Evolutionary conservation across 805 yeast genomes (phyloP).

Genomic region (Ogataea nitratoaversa): DNA sequence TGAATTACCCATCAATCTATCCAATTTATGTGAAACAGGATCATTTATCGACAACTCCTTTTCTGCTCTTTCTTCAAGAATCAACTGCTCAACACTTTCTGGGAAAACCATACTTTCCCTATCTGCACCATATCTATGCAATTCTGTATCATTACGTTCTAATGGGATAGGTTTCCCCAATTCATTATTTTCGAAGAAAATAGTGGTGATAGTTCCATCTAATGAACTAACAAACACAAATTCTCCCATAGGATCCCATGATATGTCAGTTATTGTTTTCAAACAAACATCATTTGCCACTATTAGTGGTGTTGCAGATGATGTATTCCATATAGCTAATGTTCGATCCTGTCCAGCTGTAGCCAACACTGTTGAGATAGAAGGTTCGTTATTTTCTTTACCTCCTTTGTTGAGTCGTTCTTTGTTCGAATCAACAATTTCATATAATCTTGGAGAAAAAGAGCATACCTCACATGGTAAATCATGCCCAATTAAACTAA

Average conservation of each 20-base stretch:
- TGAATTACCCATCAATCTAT: slow-evolving; percentile 35
- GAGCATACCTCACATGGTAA: slow-evolving; percentile 80
- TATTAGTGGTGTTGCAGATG: slow-evolving; percentile 68
- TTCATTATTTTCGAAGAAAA: slow-evolving; percentile 60
- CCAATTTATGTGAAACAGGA: slow-evolving; percentile 32
- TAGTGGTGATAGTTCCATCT: slow-evolving; percentile 75
- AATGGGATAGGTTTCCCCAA: slow-evolving; percentile 58
- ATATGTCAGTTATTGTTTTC: slow-evolving; percentile 80
- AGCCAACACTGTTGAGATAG: slow-evolving; percentile 69
- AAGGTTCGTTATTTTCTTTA: slow-evolving; percentile 19
- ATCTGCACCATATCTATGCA: slow-evolving; percentile 84
- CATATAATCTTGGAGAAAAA: slow-evolving; percentile 68
- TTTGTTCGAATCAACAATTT: slow-evolving; percentile 13
- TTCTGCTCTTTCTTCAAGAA: slow-evolving; percentile 61
- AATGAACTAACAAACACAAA: slow-evolving; percentile 71
- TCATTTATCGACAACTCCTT: slow-evolving; percentile 5
- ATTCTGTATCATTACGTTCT: slow-evolving; percentile 61
- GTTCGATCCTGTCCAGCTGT: slow-evolving; percentile 95
- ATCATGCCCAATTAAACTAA: slow-evolving; percentile 76
- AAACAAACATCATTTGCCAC: slow-evolving; percentile 72
- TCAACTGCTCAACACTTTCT: slow-evolving; percentile 76
- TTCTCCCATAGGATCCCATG: slow-evolving; percentile 84
- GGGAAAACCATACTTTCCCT: slow-evolving; percentile 81
- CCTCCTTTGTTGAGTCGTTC: slow-evolving; percentile 8
- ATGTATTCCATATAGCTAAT: slow-evolving; percentile 84